Evolutionary conservation across 176 grass and related monocot species (phyloP).

Genomic region (Aegilops bicornis): DNA sequence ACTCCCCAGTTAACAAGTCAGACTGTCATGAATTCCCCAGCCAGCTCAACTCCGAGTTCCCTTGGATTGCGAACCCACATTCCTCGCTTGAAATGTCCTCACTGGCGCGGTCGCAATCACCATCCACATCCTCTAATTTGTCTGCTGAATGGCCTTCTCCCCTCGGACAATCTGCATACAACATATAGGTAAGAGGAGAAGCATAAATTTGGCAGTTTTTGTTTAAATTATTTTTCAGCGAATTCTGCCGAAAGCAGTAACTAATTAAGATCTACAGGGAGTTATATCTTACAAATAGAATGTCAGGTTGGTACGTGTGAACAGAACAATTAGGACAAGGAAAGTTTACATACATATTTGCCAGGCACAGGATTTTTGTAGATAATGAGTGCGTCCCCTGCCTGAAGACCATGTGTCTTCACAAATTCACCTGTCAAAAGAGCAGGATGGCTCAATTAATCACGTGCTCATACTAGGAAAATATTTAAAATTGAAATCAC

Average conservation of each 20-base stretch:
- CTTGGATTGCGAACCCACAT: neutral
- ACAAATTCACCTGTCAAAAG: conserved; percentile 65
- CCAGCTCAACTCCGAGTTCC: neutral
- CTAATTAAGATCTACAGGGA: neutral
- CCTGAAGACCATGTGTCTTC: conserved; percentile 77
- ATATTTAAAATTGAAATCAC: neutral
- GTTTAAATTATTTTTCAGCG: neutral
- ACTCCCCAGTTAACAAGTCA: conserved; percentile 16
- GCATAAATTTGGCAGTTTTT: neutral
- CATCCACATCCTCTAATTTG: conserved; percentile 18
- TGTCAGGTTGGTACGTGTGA: neutral
- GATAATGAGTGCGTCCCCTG: conserved; percentile 65
- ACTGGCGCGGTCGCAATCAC: neutral
- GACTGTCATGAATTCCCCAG: neutral
- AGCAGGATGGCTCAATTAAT: neutral
- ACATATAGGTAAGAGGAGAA: neutral
- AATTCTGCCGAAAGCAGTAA: neutral
- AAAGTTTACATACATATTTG: conserved; percentile 54
- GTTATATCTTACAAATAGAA: neutral
- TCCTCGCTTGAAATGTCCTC: neutral
- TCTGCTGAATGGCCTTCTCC: conserved; percentile 49
- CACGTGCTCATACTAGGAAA: neutral
- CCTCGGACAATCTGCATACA: conserved; percentile 43
- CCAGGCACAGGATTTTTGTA: conserved; percentile 51
- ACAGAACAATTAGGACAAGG: conserved; percentile 1